phyloP scores from a whole-genome alignment of 2,329 filamentous ascomycete species.

The Fusarium sacchari region DNA sequence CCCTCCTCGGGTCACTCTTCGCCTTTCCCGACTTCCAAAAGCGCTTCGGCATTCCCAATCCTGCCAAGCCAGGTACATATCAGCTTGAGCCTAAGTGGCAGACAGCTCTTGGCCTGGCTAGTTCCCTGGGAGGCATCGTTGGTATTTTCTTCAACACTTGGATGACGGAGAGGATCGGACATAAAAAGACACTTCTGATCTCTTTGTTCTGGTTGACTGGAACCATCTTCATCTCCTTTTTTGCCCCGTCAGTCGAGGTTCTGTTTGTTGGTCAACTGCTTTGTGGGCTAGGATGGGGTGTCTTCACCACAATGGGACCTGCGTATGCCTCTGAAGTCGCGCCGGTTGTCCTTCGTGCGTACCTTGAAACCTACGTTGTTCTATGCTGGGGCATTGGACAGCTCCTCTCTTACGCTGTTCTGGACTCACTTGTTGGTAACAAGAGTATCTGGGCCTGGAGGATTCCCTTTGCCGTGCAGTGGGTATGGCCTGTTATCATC shows the following conservation, averaged over 20 bases:
- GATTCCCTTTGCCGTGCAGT: slow-evolving; percentile 52
- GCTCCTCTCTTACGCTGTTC: slow-evolving; percentile 50
- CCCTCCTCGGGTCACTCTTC: slow-evolving; percentile 44
- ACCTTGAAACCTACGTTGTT: slow-evolving; percentile 55
- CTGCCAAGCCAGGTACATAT: background rate
- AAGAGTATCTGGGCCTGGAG: slow-evolving; percentile 48
- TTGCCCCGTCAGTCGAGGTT: slow-evolving; percentile 48
- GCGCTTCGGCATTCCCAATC: background rate
- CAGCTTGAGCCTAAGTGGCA: slow-evolving; percentile 13
- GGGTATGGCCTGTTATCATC: slow-evolving; percentile 48
- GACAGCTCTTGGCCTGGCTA: background rate
- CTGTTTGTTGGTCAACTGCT: slow-evolving; percentile 58
- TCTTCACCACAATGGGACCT: slow-evolving; percentile 55
- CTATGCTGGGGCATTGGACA: slow-evolving; percentile 56
- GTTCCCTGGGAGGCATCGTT: slow-evolving; percentile 24
- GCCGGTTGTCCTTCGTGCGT: slow-evolving; percentile 53
- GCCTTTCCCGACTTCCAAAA: slow-evolving; percentile 36
- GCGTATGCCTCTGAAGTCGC: slow-evolving; percentile 57
- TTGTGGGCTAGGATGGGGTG: slow-evolving; percentile 54
- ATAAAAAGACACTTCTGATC: slow-evolving; percentile 61
- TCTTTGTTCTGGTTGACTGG: slow-evolving; percentile 49
- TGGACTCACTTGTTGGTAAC: background rate
- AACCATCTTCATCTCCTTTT: slow-evolving; percentile 47
- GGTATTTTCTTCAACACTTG: slow-evolving; percentile 33
- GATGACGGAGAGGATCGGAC: slow-evolving; percentile 25